Conservation (phyloP, 2,329 filamentous ascomycete species). For the Colletotrichum trifolii region DNA sequence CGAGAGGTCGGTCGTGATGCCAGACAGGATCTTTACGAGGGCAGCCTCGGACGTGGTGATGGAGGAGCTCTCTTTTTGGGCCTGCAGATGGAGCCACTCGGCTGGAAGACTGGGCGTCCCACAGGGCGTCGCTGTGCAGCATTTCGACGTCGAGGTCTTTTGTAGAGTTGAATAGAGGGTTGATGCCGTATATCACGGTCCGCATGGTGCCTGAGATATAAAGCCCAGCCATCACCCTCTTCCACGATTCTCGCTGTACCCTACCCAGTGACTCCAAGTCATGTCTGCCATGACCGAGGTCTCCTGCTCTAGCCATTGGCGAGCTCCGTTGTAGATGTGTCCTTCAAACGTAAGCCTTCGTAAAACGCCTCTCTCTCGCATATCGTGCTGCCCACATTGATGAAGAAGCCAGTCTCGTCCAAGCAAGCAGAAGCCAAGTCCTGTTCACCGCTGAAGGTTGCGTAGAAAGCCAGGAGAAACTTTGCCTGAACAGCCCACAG, state of each 20-base stretch:
- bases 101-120: slow-evolving; percentile 9
- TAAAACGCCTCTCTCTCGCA: neutral
- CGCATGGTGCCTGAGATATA: neutral
- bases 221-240: slow-evolving; percentile 2
- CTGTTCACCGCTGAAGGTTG: slow-evolving; percentile 6
- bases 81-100: slow-evolving; percentile 2
- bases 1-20: neutral
- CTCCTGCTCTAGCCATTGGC: neutral
- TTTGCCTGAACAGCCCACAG: neutral
- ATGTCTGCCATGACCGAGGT: neutral
- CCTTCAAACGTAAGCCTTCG: neutral
- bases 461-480: slow-evolving; percentile 14
- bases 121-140: slow-evolving; percentile 1
- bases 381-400: neutral
- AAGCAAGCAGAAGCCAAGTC: neutral
- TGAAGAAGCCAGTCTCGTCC: slow-evolving; percentile 5
- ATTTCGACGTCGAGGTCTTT: slow-evolving; percentile 2
- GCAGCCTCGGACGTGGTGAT: neutral
- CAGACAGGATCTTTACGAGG: neutral
- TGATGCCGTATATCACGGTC: slow-evolving; percentile 5
- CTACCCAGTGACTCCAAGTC: slow-evolving; percentile 1
- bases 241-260: slow-evolving; percentile 8
- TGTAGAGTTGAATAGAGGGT: neutral
- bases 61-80: neutral
- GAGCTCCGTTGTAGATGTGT: neutral